These are phyloP conservation scores for Linnemannia hyalina DNA, from an alignment of 192 early-diverging fungal species.

Conservation along the genomic window DNA sequence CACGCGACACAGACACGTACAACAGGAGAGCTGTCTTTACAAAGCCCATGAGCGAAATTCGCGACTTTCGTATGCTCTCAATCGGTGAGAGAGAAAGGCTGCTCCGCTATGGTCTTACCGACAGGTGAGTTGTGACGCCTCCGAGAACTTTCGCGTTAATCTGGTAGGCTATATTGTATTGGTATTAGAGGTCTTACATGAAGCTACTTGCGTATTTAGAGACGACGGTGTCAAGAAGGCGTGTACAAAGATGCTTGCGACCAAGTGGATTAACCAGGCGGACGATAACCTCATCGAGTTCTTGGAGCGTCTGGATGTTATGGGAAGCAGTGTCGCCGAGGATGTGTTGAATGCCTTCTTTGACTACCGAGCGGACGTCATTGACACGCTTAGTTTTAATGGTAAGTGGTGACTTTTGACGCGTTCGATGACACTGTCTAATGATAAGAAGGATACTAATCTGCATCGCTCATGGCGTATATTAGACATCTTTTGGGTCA, in stretches of 20 bases:
- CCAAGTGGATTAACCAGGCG: slow-evolving; percentile 80
- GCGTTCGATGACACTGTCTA: background rate
- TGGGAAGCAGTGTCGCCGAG: slow-evolving; percentile 74
- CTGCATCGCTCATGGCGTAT: background rate
- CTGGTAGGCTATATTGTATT: background rate
- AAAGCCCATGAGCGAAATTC: slow-evolving; percentile 76
- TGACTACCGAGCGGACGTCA: slow-evolving; percentile 73
- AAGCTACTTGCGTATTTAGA: slow-evolving; percentile 25
- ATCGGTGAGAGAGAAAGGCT: slow-evolving; percentile 79
- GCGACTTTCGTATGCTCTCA: slow-evolving; percentile 76
- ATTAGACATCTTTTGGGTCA: slow-evolving; percentile 68
- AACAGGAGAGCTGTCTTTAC: slow-evolving; percentile 80
- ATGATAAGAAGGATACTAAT: background rate
- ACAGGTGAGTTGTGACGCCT: slow-evolving; percentile 63
- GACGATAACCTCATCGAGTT: slow-evolving; percentile 82
- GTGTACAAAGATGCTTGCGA: slow-evolving; percentile 75
- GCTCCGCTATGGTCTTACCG: slow-evolving; percentile 82
- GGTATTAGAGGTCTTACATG: background rate
- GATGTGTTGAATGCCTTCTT: slow-evolving; percentile 76
- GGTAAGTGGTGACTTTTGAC: slow-evolving; percentile 31
- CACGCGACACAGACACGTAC: slow-evolving; percentile 80
- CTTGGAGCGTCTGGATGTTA: slow-evolving; percentile 78
- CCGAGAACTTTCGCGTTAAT: background rate
- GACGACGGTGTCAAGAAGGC: slow-evolving; percentile 84
- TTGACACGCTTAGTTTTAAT: slow-evolving; percentile 71